Conservation (phyloP, 169 alveolate genomes). For the Toxoplasma gondii region DNA sequence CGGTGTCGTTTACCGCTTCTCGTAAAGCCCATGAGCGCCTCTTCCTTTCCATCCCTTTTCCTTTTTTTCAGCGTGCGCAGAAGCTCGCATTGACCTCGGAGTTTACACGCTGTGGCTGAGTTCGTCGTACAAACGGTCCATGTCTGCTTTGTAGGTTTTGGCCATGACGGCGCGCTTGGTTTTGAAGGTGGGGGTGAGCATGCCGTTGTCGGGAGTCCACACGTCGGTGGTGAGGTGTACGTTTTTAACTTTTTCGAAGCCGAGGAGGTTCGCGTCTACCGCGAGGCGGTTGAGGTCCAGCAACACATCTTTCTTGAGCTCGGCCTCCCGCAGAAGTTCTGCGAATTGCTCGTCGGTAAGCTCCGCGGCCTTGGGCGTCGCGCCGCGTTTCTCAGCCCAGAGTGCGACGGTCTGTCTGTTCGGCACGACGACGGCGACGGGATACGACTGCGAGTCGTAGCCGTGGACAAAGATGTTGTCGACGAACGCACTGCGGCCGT, state of each 20-base stretch:
- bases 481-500: constrained; percentile 78
- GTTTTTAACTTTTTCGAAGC: constrained; percentile 54
- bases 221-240: constrained; percentile 46
- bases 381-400: constrained; percentile 33
- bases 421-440: constrained; percentile 64
- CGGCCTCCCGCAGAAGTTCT: neutral
- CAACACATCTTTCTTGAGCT: neutral
- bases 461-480: constrained; percentile 90
- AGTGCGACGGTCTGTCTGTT: constrained; percentile 26
- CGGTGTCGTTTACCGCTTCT: too few relatives aligned
- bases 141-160: neutral
- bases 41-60: too few relatives aligned
- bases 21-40: too few relatives aligned
- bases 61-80: too few relatives aligned
- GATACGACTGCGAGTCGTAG: constrained; percentile 58
- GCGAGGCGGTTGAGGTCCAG: neutral
- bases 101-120: neutral
- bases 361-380: neutral
- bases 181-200: constrained; percentile 72
- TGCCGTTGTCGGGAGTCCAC: constrained; percentile 70
- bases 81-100: too few relatives aligned
- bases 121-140: neutral
- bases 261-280: constrained; percentile 43
- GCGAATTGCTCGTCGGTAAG: neutral
- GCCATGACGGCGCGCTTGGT: constrained; percentile 53